Base-by-base conservation (phyloP, 805 yeast species). In the Cyberlindnera amylophila region DNA sequence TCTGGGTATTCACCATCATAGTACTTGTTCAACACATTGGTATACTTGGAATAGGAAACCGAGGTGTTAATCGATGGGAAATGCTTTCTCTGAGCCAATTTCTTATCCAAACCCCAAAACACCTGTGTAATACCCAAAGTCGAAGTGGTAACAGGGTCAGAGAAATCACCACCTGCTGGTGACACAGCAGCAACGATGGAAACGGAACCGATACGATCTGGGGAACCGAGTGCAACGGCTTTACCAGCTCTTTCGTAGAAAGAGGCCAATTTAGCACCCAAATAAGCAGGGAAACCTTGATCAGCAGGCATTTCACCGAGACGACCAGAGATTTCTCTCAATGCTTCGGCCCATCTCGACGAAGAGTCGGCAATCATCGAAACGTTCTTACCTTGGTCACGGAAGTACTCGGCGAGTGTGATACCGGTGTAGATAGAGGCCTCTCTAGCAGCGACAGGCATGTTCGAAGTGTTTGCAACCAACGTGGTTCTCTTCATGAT, bases 261-360 rank as follows among this genome's bases (percentile, higher is more conserved):
- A 43, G 98, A 91, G 44, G 99, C 98, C 60, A 93, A 79, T 66
- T 93, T 93, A 40, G 99, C 96, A 74, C 99, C 99, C 66, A 93
- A 77, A 67, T 93, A 93, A 39, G 99, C 99, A 49, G 99, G 99
- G 93, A 90, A 93, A 76, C 99, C 99, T 76, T 95, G 99, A 72
- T 93, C 99, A 49, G 99, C 99, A 65, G 99, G 99, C 99, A 93
- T 93, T 77, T 93, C 99, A 72, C 99, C 99, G 67, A 93, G 77
- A 79, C 99, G 95, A 79, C 99, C 99, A 40, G 98, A 90, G 66
- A 93, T 85, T 79, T 93, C 99, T 83, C 99, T 90, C 65, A 93
- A 78, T 49, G 99, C 99, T 75, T 93, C 99, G 34, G 99, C 99
- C 99, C 99, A 93, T 77, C 99, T 90, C 26, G 97, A 90, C 27